Base-by-base conservation (phyloP, 176 grass and related monocot species). In the Zea luxurians region DNA sequence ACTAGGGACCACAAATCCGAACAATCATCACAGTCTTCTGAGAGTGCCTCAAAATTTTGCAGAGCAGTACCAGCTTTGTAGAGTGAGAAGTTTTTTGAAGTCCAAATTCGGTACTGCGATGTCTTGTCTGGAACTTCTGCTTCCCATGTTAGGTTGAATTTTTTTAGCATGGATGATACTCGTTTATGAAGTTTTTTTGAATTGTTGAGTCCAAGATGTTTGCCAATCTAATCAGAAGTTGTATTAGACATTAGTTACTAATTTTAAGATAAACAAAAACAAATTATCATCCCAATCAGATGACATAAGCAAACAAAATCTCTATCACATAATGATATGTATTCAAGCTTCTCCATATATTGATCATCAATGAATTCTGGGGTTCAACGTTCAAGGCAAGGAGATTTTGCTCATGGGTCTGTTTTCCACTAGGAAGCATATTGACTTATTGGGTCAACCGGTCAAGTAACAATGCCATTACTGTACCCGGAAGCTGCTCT, bases 81-180 rank as follows among this genome's bases (percentile, higher is more conserved):
- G 4, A 74, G 75, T 35, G 66, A 80, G 62, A 88, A 92, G 72
- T 90, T 92, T 87, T 86, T 79, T 61, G 59, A 84, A 76, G 95
- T 98, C 95, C 95, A 98, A 88, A 94, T 76, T 66, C 95, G 87
- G 78, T 92, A 92, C 52, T 86, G 83, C 61, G 89, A 80, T 75
- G 91, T 80, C 64, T 83, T 94, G 55, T 98, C 80, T 70, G 80
- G 61, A 84, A 91, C 87, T 80, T 98, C 95, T 77, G 87, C 80
- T 47, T 94, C 82, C 85, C 85, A 94, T 64, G 66, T 84, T 78
- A 98, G 84, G 68, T 80, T 89, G 66, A 90, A 92, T 64, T 76
- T 92, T 73, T 86, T 57, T 36, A 88, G 87, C 89, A 98, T 88
- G 73, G 81, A 72, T 86, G 66, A 86, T 75, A 98, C 73, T 74